phyloP scores from a whole-genome alignment of 352 stramenopile genomes.

The Globisporangium apiculatum region DNA sequence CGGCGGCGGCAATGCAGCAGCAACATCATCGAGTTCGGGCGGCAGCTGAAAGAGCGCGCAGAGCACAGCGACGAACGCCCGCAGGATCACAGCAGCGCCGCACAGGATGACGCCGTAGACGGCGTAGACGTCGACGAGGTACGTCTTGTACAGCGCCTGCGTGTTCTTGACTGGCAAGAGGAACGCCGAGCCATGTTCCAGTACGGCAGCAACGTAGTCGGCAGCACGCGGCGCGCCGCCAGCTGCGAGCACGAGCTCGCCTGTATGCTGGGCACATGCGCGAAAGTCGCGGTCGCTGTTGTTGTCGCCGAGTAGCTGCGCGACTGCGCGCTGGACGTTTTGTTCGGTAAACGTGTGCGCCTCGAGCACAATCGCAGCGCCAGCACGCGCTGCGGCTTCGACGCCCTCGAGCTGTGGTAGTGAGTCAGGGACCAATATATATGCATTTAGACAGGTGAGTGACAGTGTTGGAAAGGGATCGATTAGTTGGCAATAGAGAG shows the following conservation, averaged over 20 bases:
- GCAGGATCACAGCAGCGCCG: slow-evolving; percentile 71
- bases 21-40: slow-evolving; percentile 2
- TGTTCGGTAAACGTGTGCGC: slow-evolving; percentile 25
- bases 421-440: no score
- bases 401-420: slow-evolving; percentile 44
- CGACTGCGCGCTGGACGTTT: slow-evolving; percentile 23
- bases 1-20: no score
- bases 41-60: slow-evolving; percentile 55
- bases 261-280: slow-evolving; percentile 32
- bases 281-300: slow-evolving; percentile 28
- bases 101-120: slow-evolving; percentile 82
- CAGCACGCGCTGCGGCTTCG: slow-evolving; percentile 46
- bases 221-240: slow-evolving; percentile 44
- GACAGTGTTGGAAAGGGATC: neutral
- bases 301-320: slow-evolving; percentile 29
- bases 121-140: slow-evolving; percentile 81
- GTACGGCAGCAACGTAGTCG: slow-evolving; percentile 48
- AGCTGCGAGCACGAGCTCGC: slow-evolving; percentile 51
- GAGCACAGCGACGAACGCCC: slow-evolving; percentile 65
- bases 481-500: no score
- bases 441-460: no score
- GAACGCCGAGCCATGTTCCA: slow-evolving; percentile 42
- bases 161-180: slow-evolving; percentile 45
- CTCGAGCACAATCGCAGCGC: slow-evolving; percentile 39
- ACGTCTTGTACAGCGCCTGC: slow-evolving; percentile 79